Evolutionary conservation across 129 eudicot genomes (phyloP), one percentile per base, ranked within the genome.

Genomic region (Artemisia tridentata): DNA sequence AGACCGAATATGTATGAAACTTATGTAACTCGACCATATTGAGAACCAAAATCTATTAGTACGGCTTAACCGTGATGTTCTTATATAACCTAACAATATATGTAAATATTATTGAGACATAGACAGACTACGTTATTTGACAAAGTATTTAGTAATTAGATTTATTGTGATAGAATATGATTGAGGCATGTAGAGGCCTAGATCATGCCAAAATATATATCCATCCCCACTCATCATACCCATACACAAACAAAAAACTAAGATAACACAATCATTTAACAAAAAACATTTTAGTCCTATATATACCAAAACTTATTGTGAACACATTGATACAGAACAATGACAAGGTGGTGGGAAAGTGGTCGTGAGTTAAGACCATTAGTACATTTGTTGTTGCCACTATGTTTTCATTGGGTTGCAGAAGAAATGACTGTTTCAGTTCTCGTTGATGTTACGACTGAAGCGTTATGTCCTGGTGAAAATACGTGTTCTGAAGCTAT

Each of bases 361-460:
- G 59, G 19, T 76, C 75, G 75, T 8, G 88, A 78, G 77, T 74
- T 90, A 12, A 69, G 78, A 72, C 92, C 90, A 50, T 54, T 91
- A 72, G 20, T 86, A 3, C 90, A 86, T 71, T 63, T 91, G n/a
- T 55, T 91, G 69, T 72, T 88, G 29, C 92, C 97, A 15, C 80
- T 91, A 4, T 86, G 87, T 67, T 65, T 88, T 3, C 96, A 88
- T 57, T 91, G 97, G 97, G 69, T 88, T 63, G 97, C 93, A 4
- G 92, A 86, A 66, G 97, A 91, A 58, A 91, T 91, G 97, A 86
- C 96, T 6, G 92, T 84, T 65, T 84, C 97, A 21, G 92, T 88
- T 8, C 87, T 91, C 17, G 97, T 88, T 69, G 97, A 91, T 70
- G 90, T 91, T 71, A 86, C 96, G 23, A 91, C 97, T 23, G 69